Percentiles rank a stretch among this genome's conserved stretches.
These are phyloP conservation scores for Phytopythium ostracodes DNA, from an alignment of 352 stramenopile genomes.

Conservation along the genomic window DNA sequence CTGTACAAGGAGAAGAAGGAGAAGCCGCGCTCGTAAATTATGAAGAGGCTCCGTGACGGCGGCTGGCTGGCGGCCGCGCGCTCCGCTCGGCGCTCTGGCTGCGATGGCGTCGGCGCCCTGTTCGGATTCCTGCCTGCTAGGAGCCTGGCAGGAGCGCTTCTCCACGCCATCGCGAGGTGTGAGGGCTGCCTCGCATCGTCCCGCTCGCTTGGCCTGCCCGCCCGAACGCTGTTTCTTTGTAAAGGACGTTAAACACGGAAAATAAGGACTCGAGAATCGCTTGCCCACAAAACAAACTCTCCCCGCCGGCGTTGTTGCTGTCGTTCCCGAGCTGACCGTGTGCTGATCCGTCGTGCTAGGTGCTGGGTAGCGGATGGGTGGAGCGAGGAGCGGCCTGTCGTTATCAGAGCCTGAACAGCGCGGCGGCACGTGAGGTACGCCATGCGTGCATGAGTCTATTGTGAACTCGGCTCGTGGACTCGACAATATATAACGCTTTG, in stretches of 20 bases:
- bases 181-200: neutral
- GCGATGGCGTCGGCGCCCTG: neutral
- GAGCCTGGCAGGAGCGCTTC: neutral
- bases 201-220: neutral
- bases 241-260: conserved; percentile 12
- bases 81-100: neutral
- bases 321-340: no score
- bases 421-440: no score
- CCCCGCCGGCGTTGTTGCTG: neutral
- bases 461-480: neutral
- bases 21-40: conserved; percentile 97
- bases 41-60: conserved; percentile 10
- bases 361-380: no score
- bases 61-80: neutral
- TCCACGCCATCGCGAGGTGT: neutral
- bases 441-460: neutral
- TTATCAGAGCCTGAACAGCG: no score
- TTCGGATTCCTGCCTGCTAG: neutral
- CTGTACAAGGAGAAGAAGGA: conserved; percentile 99
- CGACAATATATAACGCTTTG: neutral
- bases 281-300: neutral
- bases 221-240: conserved; percentile 7
- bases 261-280: conserved; percentile 11
- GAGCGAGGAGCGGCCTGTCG: neutral
- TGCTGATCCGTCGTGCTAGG: neutral